Conservation (phyloP, 1,284 basidiomycete species). For the Leccinum griseonigrum region DNA sequence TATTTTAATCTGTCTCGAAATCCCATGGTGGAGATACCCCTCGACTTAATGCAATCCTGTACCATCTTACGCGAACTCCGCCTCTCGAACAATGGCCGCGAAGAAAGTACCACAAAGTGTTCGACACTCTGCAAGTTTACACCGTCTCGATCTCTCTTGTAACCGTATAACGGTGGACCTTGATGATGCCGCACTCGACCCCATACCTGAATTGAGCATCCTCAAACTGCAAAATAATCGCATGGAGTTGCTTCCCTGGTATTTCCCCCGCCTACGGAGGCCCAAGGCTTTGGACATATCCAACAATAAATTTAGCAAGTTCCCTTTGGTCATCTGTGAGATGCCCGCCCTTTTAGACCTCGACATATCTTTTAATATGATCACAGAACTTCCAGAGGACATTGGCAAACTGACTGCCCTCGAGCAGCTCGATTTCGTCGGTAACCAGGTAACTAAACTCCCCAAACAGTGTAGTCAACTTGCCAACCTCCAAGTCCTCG, state of each 20-base stretch:
- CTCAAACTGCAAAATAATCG: slow-evolving; percentile 93
- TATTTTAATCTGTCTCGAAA: slow-evolving; percentile 92
- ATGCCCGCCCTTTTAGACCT: slow-evolving; percentile 79
- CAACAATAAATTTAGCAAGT: slow-evolving; percentile 90
- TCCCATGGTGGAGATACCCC: slow-evolving; percentile 94
- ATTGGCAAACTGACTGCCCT: slow-evolving; percentile 73
- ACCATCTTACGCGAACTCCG: slow-evolving; percentile 82
- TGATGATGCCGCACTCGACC: slow-evolving; percentile 81
- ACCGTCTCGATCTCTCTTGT: slow-evolving; percentile 87
- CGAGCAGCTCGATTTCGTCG: slow-evolving; percentile 81
- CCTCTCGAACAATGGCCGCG: slow-evolving; percentile 91
- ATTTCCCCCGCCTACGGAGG: slow-evolving; percentile 73
- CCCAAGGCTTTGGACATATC: slow-evolving; percentile 90
- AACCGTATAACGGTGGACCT: slow-evolving; percentile 93
- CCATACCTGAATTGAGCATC: slow-evolving; percentile 69
- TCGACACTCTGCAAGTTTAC: slow-evolving; percentile 71
- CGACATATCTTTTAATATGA: slow-evolving; percentile 94
- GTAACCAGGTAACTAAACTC: slow-evolving; percentile 81
- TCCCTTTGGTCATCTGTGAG: slow-evolving; percentile 78
- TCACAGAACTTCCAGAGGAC: slow-evolving; percentile 78
- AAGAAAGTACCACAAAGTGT: slow-evolving; percentile 91
- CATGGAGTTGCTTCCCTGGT: slow-evolving; percentile 82
- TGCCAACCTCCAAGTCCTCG: slow-evolving; percentile 65
- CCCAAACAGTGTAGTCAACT: slow-evolving; percentile 69
- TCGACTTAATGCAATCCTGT: slow-evolving; percentile 95